Percentiles rank a stretch among this genome's conserved stretches.
Conservation (phyloP, 2,329 filamentous ascomycete genomes). For the Daldinia eschscholtzii region DNA sequence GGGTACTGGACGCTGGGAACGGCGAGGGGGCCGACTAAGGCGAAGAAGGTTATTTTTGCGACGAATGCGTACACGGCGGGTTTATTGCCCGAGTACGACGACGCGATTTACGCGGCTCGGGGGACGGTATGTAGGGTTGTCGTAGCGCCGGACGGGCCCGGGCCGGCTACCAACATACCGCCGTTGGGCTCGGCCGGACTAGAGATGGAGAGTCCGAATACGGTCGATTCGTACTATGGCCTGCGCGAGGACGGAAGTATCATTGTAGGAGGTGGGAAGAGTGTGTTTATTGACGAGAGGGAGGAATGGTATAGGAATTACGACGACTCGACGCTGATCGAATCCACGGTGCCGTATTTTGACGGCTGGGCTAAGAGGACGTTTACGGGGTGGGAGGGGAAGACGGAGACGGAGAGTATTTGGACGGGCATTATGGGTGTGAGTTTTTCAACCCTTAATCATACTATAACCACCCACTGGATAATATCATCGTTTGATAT, state of each 20-base stretch:
- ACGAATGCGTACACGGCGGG: constrained; percentile 76
- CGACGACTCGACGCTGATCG: constrained; percentile 62
- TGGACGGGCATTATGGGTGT: constrained; percentile 54
- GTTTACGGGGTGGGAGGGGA: constrained; percentile 63
- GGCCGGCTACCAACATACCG: background rate
- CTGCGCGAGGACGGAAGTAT: constrained; percentile 59
- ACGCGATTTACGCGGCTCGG: constrained; percentile 72
- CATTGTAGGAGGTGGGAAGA: constrained; percentile 54
- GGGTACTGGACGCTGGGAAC: constrained; percentile 64
- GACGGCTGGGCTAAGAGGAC: constrained; percentile 62
- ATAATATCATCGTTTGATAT: background rate
- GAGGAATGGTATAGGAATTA: constrained; percentile 60
- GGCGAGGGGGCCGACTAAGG: constrained; percentile 64
- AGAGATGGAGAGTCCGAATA: constrained; percentile 30
- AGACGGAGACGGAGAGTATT: constrained; percentile 51
- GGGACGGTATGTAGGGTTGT: constrained; percentile 54
- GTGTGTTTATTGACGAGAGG: constrained; percentile 48
- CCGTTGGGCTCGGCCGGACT: constrained; percentile 26
- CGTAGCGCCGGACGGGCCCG: constrained; percentile 2
- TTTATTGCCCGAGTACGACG: constrained; percentile 68
- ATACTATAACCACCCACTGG: background rate
- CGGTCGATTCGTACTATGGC: constrained; percentile 43
- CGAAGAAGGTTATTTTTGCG: constrained; percentile 70
- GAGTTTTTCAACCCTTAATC: constrained; percentile 25
- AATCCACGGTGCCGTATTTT: constrained; percentile 59